Percentiles rank a stretch among this genome's conserved stretches.
Evolutionary conservation across 2,329 filamentous ascomycete genomes (phyloP).

Genomic region (Arthrinium phaeospermum): DNA sequence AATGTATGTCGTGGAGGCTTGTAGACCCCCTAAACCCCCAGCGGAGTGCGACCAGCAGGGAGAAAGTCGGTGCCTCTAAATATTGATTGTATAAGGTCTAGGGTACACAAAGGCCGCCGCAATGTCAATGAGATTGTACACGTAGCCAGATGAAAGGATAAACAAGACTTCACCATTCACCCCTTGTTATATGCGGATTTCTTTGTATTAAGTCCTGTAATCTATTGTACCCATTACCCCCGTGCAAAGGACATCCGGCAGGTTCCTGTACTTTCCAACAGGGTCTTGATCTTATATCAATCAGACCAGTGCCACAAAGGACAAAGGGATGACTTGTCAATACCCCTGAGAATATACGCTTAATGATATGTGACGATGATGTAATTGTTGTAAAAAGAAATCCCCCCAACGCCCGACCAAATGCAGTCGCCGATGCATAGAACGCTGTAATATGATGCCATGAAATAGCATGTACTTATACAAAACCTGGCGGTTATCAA

Average conservation of each 20-base stretch:
- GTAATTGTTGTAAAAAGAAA: background rate
- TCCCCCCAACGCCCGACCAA: conserved; percentile 2
- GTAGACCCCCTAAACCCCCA: background rate
- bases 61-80: background rate
- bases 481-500: background rate
- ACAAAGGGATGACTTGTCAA: background rate
- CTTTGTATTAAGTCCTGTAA: background rate
- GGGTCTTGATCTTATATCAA: background rate
- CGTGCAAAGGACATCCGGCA: background rate
- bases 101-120: background rate
- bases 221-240: background rate
- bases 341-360: background rate
- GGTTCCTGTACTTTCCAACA: background rate
- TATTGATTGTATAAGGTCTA: background rate
- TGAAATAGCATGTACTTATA: background rate
- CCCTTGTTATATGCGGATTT: background rate
- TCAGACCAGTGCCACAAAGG: background rate
- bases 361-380: background rate
- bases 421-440: background rate
- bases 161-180: background rate
- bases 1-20: background rate
- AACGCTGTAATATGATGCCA: conserved; percentile 7
- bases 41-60: background rate
- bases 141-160: background rate
- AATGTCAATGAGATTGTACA: conserved; percentile 8